Evolutionary conservation across 2,329 filamentous ascomycete species (phyloP), one percentile per base, ranked within the genome.

Genomic region (Fusarium haematococcum): DNA sequence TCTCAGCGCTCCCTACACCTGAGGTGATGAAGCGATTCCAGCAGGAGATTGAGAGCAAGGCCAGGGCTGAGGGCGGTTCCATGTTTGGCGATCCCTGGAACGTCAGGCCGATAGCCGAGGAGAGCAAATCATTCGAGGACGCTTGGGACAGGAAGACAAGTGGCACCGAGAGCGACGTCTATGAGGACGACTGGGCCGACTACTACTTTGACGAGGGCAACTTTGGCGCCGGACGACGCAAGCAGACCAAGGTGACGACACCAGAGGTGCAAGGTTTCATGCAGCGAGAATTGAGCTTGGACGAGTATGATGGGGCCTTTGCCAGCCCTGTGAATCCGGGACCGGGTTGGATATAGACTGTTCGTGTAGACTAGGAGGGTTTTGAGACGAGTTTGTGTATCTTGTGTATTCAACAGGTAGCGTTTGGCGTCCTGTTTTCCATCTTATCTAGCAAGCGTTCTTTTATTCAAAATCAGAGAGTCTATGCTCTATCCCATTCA

Each of bases 191-290:
- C 5, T 81, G 79, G 79, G 78, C 77, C 1, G 79, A 81, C 33
- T 80, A 81, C 23, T 82, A 81, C 58, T 81, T 82, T 69, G 79
- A 80, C 30, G 64, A 79, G 32, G 67, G 69, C 13, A 77, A 78
- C n/a, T 78, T 72, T 43, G 63, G 65, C 25, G 57, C 69, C n/a
- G 39, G 58, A 10, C 66, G 45, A 18, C 60, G 64, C 5, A 62
- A 66, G 33, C 57, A 65, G 5, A 72, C 59, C 35, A 69, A 57
- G 33, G 43, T 60, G 6, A 68, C 57, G 6, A 57, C 59, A 14
- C 63, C 56, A 9, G 71, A 73, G n/a, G 63, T 70, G 33, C 64
- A 73, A 39, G 65, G 63, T 18, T 74, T 70, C 23, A 73, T 75
- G 71, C 48, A 43, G 32, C 59, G 71, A 7, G 69, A 74, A 48